Base-by-base conservation (phyloP, 768 basidiomycete species). In the Auriscalpium orientale region DNA sequence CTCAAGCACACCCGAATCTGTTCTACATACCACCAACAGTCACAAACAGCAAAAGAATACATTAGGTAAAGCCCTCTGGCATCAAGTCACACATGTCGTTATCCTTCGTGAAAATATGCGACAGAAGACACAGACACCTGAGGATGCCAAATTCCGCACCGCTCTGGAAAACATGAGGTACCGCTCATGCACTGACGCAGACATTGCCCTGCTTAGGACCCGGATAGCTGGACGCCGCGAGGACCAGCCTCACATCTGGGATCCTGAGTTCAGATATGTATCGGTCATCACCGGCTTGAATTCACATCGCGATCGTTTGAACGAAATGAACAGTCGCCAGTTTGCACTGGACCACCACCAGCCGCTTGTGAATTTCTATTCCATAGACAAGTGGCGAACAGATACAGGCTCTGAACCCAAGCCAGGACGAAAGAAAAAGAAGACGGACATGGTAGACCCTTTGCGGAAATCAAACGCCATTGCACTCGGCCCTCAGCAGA, bases 281-380 rank as follows among this genome's bases (percentile, higher is more conserved):
- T 68, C 74, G 3, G 64, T 76, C 9, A 77, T 79, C 22, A 75
- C 72, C 1, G 64, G 66, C 4, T 56, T 58, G 16, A 76, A 75
- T 65, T 28, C 62, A 9, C 64, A 71, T 33, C 70, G 71, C 55
- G 75, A 77, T 59, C 55, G 62, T 51, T 66, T 75, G 0, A 78
- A 78, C 61, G 20, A 60, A 8, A 6, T 70, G 0, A 71, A 71
- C 2, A 35, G 53, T 16, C 8, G 51, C 12, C 56, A 67, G 13
- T 78, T 73, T 67, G 69, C 74, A 2, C 12, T 18, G 35, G 72
- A 74, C 10, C 65, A 56, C 9, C 46, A 53, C 0, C 71, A 70
- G 57, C 11, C 36, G 2, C 48, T 74, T 12, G 22, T 21, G 12
- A 8, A 62, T 5, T 74, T 72, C 54, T 69, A 68, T 55, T 69